phyloP scores from a whole-genome alignment of 1,284 basidiomycete genomes.

The Cutaneotrichosporon dermatis region DNA sequence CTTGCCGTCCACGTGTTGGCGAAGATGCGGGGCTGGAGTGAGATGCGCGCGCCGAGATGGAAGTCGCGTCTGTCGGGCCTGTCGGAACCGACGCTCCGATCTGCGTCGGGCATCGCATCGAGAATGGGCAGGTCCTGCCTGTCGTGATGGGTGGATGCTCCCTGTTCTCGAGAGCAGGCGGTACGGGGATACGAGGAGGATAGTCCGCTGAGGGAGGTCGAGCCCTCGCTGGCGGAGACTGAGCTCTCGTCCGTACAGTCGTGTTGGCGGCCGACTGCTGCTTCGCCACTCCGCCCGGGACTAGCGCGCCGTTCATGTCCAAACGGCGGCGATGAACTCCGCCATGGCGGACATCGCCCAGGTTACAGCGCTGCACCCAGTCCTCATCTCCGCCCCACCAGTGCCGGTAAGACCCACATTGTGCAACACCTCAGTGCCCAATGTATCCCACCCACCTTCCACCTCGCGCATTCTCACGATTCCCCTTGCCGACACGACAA shows the following conservation, averaged over 20 bases:
- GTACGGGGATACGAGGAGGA: constrained; percentile 40
- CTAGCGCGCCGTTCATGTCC: constrained; percentile 60
- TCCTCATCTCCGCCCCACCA: constrained; percentile 78
- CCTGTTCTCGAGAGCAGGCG: constrained; percentile 64
- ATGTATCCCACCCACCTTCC: constrained; percentile 53
- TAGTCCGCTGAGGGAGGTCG: background rate
- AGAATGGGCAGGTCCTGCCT: constrained; percentile 30
- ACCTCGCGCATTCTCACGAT: constrained; percentile 65
- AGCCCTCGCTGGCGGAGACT: constrained; percentile 44
- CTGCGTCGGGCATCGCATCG: constrained; percentile 19
- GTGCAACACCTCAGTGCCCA: constrained; percentile 68
- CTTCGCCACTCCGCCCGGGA: constrained; percentile 35
- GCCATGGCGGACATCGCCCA: constrained; percentile 63
- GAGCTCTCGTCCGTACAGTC: constrained; percentile 52
- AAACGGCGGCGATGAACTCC: constrained; percentile 60
- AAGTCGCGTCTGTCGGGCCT: constrained; percentile 57
- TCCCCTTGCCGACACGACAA: constrained; percentile 86
- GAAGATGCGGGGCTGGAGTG: constrained; percentile 68
- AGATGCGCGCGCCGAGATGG: constrained; percentile 65
- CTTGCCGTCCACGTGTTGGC: constrained; percentile 73
- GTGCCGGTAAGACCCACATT: constrained; percentile 83
- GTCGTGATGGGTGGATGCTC: constrained; percentile 69
- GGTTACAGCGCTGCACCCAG: constrained; percentile 64
- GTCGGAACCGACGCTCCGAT: constrained; percentile 54
- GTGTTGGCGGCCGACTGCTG: constrained; percentile 23